Base-by-base conservation (phyloP, 2,329 filamentous ascomycete genomes). In the Orbilia oligospora region DNA sequence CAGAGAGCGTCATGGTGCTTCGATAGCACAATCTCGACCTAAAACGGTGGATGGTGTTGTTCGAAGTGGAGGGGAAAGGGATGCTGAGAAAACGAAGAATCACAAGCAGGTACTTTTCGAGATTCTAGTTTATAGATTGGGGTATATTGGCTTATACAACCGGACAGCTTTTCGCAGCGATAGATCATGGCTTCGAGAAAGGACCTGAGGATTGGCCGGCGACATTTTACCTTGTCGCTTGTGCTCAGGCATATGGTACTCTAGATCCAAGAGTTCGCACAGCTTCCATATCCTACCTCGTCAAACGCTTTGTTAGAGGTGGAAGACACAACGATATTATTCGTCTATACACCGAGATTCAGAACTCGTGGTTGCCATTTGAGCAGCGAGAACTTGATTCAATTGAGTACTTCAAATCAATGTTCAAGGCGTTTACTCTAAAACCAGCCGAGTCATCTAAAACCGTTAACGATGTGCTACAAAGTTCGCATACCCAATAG, bases 331-430 rank as follows among this genome's bases (percentile, higher is more conserved):
- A 72, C 5, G 68, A 72, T 16, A 64, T 78, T 9, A 41, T 78
- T 27, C 68, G 68, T 16, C 20, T 78, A 16, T 72, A 72, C 44
- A 64, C 68, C 4, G 75, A 78, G 33, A 78, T 78, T 14, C 61
- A 78, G 55, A 78, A 58, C 41, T 78, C 75, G n/a, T 78, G 75
- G 75, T 24, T 78, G 16, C 68, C 68, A 6, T 1, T 38, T n/a
- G 68, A 72, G 38, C 68, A 78, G 61, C 68, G 63, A 33, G 75
- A 78, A n/a, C 75, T 72, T 2, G 75, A 78, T 49, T 24, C 64
- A 3, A 56, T 72, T 12, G 58, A 48, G 5, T 78, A 78, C 41
- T 72, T 78, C 38, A 68, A 68, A 18, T 44, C 75, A 3, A 14
- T 78, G 10, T 65, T 78, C 36, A 5, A 46, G 30, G 51, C 51